Base-by-base conservation (phyloP, 768 basidiomycete species). In the Panellus pusillus region DNA sequence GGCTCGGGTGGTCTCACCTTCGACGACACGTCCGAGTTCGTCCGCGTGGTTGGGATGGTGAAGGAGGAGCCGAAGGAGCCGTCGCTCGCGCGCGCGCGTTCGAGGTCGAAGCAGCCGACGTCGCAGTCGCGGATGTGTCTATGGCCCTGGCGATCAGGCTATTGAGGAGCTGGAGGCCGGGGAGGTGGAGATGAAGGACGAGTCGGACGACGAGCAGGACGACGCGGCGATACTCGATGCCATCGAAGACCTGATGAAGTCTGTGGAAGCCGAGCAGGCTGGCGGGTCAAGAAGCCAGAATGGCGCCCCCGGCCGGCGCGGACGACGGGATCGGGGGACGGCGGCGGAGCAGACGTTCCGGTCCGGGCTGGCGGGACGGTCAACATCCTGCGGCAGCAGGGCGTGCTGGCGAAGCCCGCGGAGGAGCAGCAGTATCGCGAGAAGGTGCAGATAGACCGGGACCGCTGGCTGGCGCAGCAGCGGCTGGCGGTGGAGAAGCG, bases 21-120 rank as follows among this genome's bases (percentile, higher is more conserved):
- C 58, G 95, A 98, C 65, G 95, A 98, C 61, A 98, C 96, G 0
- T 93, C 93, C 1, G 96, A 98, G 68, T 99, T 99, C 60, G 91
- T 98, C 37, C 85, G 94, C 15, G 86, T 85, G 14, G 90, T 92
- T 43, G 83, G 84, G 2, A 68, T 79, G 1, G 71, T 74, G 37
- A 82, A 87, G 62, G 65, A 63, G 32, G 83, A 81, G 63, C 76
- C 68, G 6, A 72, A 65, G 47, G 79, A 78, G 61, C 53, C 66
- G 1, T 46, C 69, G 17, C 28, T 58, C 8, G 60, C 57, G 5
- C 64, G 65, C 8, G 60, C 57, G 6, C 64, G 65, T 14, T 58
- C 68, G 39, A 58, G 63, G n/a, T 58, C 68, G 41, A 58, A 64
- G n/a, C 57, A 60, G 24, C 32, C 58, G n/a, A n/a, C n/a, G 24